Percentiles rank a stretch among this genome's conserved stretches.
phyloP scores from a whole-genome alignment of 2,329 filamentous ascomycete species.

The Claviceps africana region DNA sequence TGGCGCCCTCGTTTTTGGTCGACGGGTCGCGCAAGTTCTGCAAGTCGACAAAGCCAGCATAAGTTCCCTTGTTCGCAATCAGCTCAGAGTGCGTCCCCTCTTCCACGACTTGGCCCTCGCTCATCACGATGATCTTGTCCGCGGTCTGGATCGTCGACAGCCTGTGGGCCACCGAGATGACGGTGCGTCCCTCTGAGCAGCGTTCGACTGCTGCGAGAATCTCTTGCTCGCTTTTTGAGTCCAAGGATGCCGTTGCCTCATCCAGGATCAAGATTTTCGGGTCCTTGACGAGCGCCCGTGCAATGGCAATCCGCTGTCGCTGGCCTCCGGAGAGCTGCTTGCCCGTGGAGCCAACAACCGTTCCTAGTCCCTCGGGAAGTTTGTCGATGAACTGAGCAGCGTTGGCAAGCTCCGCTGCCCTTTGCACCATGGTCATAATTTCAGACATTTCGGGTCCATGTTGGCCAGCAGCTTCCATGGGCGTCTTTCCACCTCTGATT shows the following conservation, averaged over 20 bases:
- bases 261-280: constrained; percentile 41
- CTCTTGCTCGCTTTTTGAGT: constrained; percentile 2
- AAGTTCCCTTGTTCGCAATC: constrained; percentile 28
- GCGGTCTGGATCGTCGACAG: constrained; percentile 6
- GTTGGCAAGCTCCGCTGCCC: neutral
- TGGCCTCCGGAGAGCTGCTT: constrained; percentile 51
- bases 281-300: constrained; percentile 21
- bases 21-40: constrained; percentile 7
- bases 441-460: neutral
- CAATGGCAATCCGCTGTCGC: constrained; percentile 46
- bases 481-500: neutral
- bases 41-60: constrained; percentile 29
- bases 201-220: constrained; percentile 3
- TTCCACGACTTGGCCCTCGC: constrained; percentile 25
- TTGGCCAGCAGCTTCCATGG: neutral
- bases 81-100: neutral
- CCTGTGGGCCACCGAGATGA: constrained; percentile 2
- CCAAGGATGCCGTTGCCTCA: constrained; percentile 25
- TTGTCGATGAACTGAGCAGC: neutral
- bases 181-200: neutral
- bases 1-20: constrained; percentile 1
- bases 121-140: constrained; percentile 20
- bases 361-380: constrained; percentile 3
- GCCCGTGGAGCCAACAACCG: constrained; percentile 41
- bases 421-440: neutral